These are phyloP conservation scores for Tuctoria greenei DNA, from an alignment of 176 grass and related monocot genomes.

Conservation along the genomic window DNA sequence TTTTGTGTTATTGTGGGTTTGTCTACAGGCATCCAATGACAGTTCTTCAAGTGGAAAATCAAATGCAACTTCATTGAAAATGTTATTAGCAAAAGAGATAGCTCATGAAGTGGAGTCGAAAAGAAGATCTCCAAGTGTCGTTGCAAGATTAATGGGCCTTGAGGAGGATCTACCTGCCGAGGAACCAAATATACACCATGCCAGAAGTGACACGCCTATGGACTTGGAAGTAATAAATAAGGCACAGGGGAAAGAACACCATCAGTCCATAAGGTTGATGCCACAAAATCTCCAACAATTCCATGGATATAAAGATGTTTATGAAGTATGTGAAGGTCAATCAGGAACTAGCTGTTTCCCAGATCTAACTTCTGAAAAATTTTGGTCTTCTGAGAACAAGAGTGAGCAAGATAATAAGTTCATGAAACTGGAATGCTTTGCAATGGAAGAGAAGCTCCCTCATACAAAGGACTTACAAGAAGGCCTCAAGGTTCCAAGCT, in stretches of 20 bases:
- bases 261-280: conserved; percentile 25
- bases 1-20: conserved; percentile 19
- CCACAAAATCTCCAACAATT: conserved; percentile 34
- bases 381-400: conserved; percentile 35
- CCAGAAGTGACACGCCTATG: conserved; percentile 7
- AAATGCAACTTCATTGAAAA: conserved; percentile 72
- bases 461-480: conserved; percentile 58
- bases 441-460: conserved; percentile 46
- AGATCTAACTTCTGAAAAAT: conserved; percentile 37
- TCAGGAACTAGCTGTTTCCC: conserved; percentile 28
- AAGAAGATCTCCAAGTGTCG: conserved; percentile 51
- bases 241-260: conserved; percentile 15
- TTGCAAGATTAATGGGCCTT: conserved; percentile 93
- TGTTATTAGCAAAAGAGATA: conserved; percentile 85
- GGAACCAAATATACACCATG: conserved; percentile 32
- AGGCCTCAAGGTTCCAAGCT: conserved; percentile 51
- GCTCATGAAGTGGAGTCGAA: conserved; percentile 56
- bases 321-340: conserved; percentile 55
- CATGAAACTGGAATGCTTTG: conserved; percentile 45
- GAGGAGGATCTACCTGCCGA: conserved; percentile 64
- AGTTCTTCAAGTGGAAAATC: conserved; percentile 45
- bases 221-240: conserved; percentile 20
- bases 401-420: conserved; percentile 50
- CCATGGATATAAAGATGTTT: conserved; percentile 51
- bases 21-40: conserved; percentile 22